Conservation (phyloP, 331 rosid species). For the Phaseolus coccineus region DNA sequence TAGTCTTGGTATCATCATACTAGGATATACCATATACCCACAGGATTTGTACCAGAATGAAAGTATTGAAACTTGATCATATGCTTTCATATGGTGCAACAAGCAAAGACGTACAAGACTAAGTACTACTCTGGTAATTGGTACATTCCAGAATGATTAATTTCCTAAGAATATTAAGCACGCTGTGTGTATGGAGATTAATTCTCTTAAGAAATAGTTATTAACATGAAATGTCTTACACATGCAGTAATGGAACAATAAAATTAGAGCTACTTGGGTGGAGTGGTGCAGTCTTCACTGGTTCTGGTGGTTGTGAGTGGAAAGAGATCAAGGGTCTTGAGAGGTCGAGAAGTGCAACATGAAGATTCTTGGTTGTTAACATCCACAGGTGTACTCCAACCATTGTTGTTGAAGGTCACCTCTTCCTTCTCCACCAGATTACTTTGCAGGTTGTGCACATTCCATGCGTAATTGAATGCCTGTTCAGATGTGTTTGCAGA, state of each 20-base stretch:
- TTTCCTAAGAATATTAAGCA: slow-evolving; percentile 16
- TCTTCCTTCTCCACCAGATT: slow-evolving; percentile 52
- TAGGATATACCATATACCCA: slow-evolving; percentile 12
- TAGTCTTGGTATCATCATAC: slow-evolving; percentile 30
- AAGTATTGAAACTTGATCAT: slow-evolving; percentile 33
- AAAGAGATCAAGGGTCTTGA: slow-evolving; percentile 87
- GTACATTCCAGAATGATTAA: slow-evolving; percentile 23
- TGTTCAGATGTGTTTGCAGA: slow-evolving; percentile 53
- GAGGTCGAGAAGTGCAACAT: slow-evolving; percentile 55
- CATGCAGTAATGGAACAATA: neutral
- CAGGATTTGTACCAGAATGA: slow-evolving; percentile 33
- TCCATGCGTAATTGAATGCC: slow-evolving; percentile 49
- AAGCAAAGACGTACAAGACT: slow-evolving; percentile 45
- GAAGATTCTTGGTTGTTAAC: slow-evolving; percentile 46
- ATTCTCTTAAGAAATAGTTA: slow-evolving; percentile 20
- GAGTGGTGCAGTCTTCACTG: slow-evolving; percentile 55
- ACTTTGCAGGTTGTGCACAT: slow-evolving; percentile 37
- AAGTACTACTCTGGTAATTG: slow-evolving; percentile 20
- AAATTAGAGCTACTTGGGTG: slow-evolving; percentile 31
- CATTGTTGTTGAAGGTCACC: slow-evolving; percentile 53
- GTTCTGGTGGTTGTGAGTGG: slow-evolving; percentile 66
- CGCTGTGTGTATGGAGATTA: neutral
- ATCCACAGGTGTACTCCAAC: slow-evolving; percentile 54
- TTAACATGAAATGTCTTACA: slow-evolving; percentile 25
- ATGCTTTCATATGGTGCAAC: slow-evolving; percentile 38